Evolutionary conservation across 768 basidiomycete genomes (phyloP), one percentile per base, ranked within the genome.

Genomic region (Rhodotorula paludigena): DNA sequence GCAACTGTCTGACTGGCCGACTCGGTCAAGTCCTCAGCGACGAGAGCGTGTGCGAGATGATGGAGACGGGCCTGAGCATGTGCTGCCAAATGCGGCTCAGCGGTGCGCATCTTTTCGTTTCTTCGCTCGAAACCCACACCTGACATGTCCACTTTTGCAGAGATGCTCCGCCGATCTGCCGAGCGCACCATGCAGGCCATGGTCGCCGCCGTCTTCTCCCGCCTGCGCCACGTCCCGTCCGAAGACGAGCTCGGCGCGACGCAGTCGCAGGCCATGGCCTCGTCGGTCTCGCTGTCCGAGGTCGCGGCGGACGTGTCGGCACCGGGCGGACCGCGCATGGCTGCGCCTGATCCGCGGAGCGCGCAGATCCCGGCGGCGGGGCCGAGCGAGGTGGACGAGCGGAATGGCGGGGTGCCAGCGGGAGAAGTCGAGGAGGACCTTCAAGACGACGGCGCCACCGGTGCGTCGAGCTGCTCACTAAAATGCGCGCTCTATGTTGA

Each of bases 71-170:
- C 9, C 79, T 99, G 73, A 94, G 92, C 18, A 97, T 94, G 57
- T 92, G 92, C 72, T 97, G 94, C 78, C 89, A 97, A 77, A 93
- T 96, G 85, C 83, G 96, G 61, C 81, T 97, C n/a, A 90, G 89
- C 75, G 92, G 92, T 94, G 73, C 69, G 89, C n/a, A n/a, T 82
- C n/a, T 45, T 9, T 68, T n/a, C 12, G 21, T 36, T 9, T 33
- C n/a, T 32, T 57, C 69, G 59, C 30, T 49, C 68, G 58, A 57
- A 44, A 35, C 35, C 39, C 28, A 35, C 23, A 44, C 15, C 36
- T 28, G 16, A 15, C 25, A 11, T 36, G n/a, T 21, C 5, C 47
- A 16, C 28, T 35, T 68, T 38, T 41, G 12, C 77, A 96, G 92
- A 93, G 80, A 87, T 88, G 65, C 82, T 96, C 23, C 86, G 92